These are phyloP conservation scores for Boletus reticulatus DNA, from an alignment of 768 basidiomycete species.

Conservation along the genomic window DNA sequence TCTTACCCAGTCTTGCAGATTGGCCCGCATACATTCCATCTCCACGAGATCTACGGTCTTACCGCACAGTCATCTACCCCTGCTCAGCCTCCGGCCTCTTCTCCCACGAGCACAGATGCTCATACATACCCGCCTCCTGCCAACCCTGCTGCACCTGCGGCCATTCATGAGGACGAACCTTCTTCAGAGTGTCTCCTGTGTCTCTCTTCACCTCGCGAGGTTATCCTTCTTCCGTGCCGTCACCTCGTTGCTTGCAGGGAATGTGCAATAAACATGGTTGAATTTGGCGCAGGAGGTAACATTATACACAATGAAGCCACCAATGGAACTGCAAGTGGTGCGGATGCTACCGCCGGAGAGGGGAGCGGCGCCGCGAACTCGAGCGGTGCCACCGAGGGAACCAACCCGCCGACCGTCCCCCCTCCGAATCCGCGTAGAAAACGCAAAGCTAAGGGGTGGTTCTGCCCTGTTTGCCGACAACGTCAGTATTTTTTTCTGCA, in stretches of 20 bases:
- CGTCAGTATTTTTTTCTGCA: constrained; percentile 51
- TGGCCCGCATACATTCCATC: constrained; percentile 89
- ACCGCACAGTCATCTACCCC: constrained; percentile 51
- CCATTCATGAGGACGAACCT: constrained; percentile 59
- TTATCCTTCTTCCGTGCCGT: constrained; percentile 89
- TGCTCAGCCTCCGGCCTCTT: constrained; percentile 36
- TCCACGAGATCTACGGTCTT: constrained; percentile 94
- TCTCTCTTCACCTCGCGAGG: constrained; percentile 83
- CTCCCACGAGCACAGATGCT: constrained; percentile 34
- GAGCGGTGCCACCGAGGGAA: constrained; percentile 24
- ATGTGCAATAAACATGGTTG: constrained; percentile 95
- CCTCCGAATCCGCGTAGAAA: constrained; percentile 61
- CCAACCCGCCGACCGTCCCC: constrained; percentile 22
- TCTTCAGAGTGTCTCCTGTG: constrained; percentile 92
- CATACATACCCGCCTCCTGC: constrained; percentile 49
- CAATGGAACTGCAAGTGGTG: constrained; percentile 28
- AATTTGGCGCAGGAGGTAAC: constrained; percentile 91
- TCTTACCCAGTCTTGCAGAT: constrained; percentile 49
- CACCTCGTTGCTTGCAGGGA: constrained; percentile 96
- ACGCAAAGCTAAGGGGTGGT: constrained; percentile 95
- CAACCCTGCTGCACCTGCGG: constrained; percentile 16
- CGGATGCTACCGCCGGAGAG: constrained; percentile 22
- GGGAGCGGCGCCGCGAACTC: constrained; percentile 18
- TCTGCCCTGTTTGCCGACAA: constrained; percentile 94
- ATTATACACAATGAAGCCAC: constrained; percentile 59